phyloP scores from a whole-genome alignment of 495 filamentous ascomycete genomes.

The Trichoderma orchidacearum region DNA sequence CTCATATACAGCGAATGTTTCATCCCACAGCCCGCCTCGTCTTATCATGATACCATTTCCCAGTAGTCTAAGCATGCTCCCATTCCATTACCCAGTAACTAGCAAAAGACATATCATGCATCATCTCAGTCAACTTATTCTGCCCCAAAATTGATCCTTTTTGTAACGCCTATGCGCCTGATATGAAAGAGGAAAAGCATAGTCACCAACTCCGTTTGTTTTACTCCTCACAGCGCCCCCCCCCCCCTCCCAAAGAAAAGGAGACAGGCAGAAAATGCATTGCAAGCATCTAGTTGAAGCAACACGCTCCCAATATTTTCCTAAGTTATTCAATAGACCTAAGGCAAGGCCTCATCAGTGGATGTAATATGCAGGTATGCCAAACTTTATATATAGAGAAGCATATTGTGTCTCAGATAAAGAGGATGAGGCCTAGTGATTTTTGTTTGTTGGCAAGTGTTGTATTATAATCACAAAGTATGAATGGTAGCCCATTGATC shows the following conservation, averaged over 20 bases:
- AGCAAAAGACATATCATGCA: background rate
- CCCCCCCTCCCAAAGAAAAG: background rate
- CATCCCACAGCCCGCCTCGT: background rate
- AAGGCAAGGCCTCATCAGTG: too few relatives aligned
- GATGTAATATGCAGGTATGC: too few relatives aligned
- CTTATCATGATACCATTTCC: background rate
- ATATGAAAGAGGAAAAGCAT: background rate
- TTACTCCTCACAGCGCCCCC: too few relatives aligned
- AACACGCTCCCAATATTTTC: too few relatives aligned
- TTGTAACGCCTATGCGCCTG: background rate
- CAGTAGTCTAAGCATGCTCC: background rate
- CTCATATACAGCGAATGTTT: background rate
- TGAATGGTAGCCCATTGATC: too few relatives aligned
- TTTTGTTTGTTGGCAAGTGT: too few relatives aligned
- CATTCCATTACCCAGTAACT: background rate
- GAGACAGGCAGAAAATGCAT: background rate
- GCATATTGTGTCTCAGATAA: too few relatives aligned
- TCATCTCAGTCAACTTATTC: background rate
- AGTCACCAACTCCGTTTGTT: background rate
- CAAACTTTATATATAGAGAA: too few relatives aligned
- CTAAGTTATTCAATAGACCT: too few relatives aligned
- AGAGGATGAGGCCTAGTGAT: too few relatives aligned
- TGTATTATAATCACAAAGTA: too few relatives aligned
- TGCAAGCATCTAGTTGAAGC: background rate
- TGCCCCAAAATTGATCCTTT: background rate